Evolutionary conservation across 2,329 filamentous ascomycete species (phyloP).

Genomic region (Aspergillus novofumigatus): DNA sequence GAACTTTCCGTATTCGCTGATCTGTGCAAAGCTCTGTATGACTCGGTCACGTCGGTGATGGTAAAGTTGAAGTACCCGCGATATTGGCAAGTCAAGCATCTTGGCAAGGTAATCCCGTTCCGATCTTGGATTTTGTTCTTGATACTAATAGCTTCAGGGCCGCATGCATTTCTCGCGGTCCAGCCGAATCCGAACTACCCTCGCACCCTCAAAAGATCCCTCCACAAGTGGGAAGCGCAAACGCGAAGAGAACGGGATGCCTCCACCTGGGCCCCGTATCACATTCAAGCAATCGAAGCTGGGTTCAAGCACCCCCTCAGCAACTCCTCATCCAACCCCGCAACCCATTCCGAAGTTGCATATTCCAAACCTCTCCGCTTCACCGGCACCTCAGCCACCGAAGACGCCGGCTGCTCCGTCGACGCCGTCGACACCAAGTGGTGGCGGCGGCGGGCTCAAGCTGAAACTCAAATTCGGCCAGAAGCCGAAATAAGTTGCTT

Average conservation of each 20-base stretch:
- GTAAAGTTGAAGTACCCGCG: slow-evolving; percentile 53
- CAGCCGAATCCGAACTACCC: slow-evolving; percentile 34
- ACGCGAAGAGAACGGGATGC: slow-evolving; percentile 34
- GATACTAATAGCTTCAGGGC: slow-evolving; percentile 25
- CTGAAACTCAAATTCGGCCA: slow-evolving; percentile 40
- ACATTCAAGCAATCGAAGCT: slow-evolving; percentile 42
- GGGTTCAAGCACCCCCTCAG: slow-evolving; percentile 22
- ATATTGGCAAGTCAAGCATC: slow-evolving; percentile 53
- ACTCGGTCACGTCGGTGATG: slow-evolving; percentile 46
- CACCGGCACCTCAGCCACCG: slow-evolving; percentile 26
- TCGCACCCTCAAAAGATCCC: slow-evolving; percentile 27
- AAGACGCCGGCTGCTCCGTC: slow-evolving; percentile 23
- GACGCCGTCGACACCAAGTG: slow-evolving; percentile 30
- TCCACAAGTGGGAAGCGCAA: slow-evolving; percentile 32
- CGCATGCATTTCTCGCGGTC: slow-evolving; percentile 42
- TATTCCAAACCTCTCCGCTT: slow-evolving; percentile 27
- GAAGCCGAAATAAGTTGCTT: slow-evolving; percentile 25
- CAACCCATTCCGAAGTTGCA: slow-evolving; percentile 29
- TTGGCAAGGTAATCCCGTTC: slow-evolving; percentile 46
- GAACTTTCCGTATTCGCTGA: slow-evolving; percentile 57
- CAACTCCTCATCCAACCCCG: slow-evolving; percentile 13
- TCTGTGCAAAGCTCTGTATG: slow-evolving; percentile 54
- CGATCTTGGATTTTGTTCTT: background rate
- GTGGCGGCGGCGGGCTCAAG: slow-evolving; percentile 33
- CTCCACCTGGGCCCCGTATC: slow-evolving; percentile 35